These are phyloP conservation scores for Rhodotorula sp. DNA, from an alignment of 1,284 basidiomycete genomes.

Conservation along the genomic window DNA sequence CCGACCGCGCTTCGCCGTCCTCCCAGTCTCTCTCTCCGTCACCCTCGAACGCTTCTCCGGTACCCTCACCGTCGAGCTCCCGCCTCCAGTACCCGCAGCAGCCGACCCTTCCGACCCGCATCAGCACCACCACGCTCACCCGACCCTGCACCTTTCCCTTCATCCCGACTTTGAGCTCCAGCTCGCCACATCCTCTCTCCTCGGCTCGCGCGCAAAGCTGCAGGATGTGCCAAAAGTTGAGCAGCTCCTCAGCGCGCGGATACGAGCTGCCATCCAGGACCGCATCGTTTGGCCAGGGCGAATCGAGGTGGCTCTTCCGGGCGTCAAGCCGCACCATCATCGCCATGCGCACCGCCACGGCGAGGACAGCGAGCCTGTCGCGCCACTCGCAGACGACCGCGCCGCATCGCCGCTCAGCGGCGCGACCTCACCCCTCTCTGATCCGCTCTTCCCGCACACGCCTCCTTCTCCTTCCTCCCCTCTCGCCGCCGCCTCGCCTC, in stretches of 20 bases:
- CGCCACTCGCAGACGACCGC: background rate
- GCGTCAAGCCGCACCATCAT: conserved; percentile 16
- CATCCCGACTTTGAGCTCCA: conserved; percentile 61
- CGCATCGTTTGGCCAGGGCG: conserved; percentile 40
- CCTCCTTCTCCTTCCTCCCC: background rate
- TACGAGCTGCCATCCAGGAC: conserved; percentile 54
- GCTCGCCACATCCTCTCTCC: conserved; percentile 57
- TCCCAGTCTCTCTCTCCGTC: conserved; percentile 59
- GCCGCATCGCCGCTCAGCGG: background rate
- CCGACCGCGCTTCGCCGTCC: conserved; percentile 58
- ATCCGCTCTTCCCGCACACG: background rate
- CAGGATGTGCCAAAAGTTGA: conserved; percentile 64
- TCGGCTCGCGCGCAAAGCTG: conserved; percentile 60
- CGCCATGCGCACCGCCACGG: background rate
- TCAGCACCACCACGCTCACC: conserved; percentile 42
- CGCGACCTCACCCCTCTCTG: background rate
- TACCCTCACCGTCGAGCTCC: conserved; percentile 51
- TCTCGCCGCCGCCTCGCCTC: background rate
- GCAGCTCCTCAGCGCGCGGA: conserved; percentile 57
- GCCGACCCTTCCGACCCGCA: conserved; percentile 13
- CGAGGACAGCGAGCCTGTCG: background rate
- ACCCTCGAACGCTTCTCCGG: conserved; percentile 59
- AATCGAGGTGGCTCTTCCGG: conserved; percentile 34
- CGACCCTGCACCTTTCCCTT: conserved; percentile 56
- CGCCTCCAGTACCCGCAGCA: background rate